phyloP scores from a whole-genome alignment of 208 protist species.

The Trypanosoma congolense region DNA sequence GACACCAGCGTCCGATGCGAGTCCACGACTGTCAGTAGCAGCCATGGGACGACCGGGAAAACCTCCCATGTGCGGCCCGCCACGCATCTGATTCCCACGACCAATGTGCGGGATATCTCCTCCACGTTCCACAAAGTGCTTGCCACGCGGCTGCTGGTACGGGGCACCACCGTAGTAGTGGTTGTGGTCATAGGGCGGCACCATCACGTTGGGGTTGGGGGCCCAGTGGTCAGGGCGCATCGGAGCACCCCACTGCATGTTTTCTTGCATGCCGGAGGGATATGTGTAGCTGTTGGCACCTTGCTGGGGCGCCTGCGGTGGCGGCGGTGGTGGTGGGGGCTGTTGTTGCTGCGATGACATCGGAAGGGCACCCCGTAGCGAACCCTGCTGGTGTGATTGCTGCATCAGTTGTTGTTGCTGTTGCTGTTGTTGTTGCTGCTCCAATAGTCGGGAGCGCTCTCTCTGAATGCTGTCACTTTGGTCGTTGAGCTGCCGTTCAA shows the following conservation, averaged over 20 bases:
- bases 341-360: slow-evolving; percentile 1
- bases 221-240: slow-evolving; percentile 14
- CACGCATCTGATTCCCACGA: slow-evolving; percentile 17
- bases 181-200: slow-evolving; percentile 19
- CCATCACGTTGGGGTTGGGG: slow-evolving; percentile 6
- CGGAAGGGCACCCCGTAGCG: not conserved
- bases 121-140: slow-evolving; percentile 8
- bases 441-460: slow-evolving; percentile 30
- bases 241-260: slow-evolving; percentile 11
- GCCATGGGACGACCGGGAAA: slow-evolving; percentile 12
- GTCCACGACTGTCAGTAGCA: slow-evolving; percentile 7
- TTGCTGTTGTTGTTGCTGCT: slow-evolving; percentile 23
- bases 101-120: slow-evolving; percentile 18
- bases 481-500: slow-evolving; percentile 26
- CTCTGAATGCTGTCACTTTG: slow-evolving; percentile 36
- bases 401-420: slow-evolving; percentile 33
- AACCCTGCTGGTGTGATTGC: slow-evolving; percentile 15
- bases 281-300: slow-evolving; percentile 12
- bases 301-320: not conserved
- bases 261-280: slow-evolving; percentile 13
- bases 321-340: slow-evolving; percentile 2
- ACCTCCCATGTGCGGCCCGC: slow-evolving; percentile 12
- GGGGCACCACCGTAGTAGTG: slow-evolving; percentile 4
- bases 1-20: slow-evolving; percentile 11
- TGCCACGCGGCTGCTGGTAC: slow-evolving; percentile 9